phyloP scores from a whole-genome alignment of 305 asterid species.

The Fraxinus sp. region DNA sequence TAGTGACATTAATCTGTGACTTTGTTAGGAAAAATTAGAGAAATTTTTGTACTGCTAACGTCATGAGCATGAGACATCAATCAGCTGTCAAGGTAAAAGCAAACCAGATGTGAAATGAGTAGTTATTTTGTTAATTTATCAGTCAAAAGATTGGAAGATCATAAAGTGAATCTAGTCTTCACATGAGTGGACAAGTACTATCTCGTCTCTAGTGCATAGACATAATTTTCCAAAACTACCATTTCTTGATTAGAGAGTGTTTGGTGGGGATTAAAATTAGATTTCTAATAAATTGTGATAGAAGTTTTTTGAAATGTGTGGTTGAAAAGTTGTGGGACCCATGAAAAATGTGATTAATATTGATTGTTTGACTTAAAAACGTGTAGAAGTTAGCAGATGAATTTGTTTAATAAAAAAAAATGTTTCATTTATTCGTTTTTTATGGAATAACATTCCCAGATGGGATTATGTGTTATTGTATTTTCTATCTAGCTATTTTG shows the following conservation, averaged over 20 bases:
- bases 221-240: neutral
- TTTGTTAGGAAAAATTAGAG: neutral
- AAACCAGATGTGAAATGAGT: neutral
- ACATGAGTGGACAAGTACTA: neutral
- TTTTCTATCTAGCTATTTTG: neutral
- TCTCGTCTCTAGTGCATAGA: neutral
- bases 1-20: neutral
- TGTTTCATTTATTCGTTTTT: no score
- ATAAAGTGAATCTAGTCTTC: neutral
- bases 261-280: no score
- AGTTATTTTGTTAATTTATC: neutral
- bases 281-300: no score
- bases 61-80: neutral
- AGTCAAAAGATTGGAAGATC: neutral
- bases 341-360: no score
- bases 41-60: neutral
- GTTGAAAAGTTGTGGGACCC: no score
- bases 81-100: neutral
- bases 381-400: neutral
- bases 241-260: no score
- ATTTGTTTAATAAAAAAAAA: no score
- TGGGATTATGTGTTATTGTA: neutral
- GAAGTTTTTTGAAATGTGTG: no score
- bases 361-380: no score
- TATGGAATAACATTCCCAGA: neutral